phyloP scores from a whole-genome alignment of 1,139 yeast genomes.

The Saccharomyces pastorianus region DNA sequence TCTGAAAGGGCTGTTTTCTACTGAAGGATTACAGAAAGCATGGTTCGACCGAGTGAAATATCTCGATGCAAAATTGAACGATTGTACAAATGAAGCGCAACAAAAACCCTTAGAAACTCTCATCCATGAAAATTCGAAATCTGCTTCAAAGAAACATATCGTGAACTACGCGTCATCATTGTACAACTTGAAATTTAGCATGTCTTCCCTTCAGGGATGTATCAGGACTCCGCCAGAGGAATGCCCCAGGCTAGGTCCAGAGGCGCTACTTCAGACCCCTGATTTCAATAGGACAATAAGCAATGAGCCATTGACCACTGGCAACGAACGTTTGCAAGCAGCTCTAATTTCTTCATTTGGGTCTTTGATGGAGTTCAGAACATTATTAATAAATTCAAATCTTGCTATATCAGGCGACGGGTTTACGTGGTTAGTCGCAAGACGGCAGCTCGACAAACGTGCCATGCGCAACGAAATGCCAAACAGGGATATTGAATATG shows the following conservation, averaged over 20 bases:
- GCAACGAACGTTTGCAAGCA: conserved; percentile 29
- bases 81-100: conserved; percentile 18
- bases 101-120: conserved; percentile 24
- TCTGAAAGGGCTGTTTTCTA: conserved; percentile 49
- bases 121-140: conserved; percentile 25
- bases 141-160: conserved; percentile 32
- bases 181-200: conserved; percentile 51
- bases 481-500: conserved; percentile 30
- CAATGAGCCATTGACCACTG: conserved; percentile 35
- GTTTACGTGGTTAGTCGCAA: conserved; percentile 61
- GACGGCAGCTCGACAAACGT: conserved; percentile 33
- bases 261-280: conserved; percentile 41
- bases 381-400: conserved; percentile 54
- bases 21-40: conserved; percentile 45
- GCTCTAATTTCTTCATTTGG: conserved; percentile 56
- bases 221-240: conserved; percentile 5
- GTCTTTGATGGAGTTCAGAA: conserved; percentile 57
- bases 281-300: conserved; percentile 25
- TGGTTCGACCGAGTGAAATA: conserved; percentile 51
- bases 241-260: conserved; percentile 8
- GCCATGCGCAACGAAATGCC: conserved; percentile 5
- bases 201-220: conserved; percentile 42
- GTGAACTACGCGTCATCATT: conserved; percentile 53
- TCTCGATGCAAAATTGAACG: conserved; percentile 43
- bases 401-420: conserved; percentile 67